phyloP scores from a whole-genome alignment of 345 rosid species.

The Rhodamnia rubescens region DNA sequence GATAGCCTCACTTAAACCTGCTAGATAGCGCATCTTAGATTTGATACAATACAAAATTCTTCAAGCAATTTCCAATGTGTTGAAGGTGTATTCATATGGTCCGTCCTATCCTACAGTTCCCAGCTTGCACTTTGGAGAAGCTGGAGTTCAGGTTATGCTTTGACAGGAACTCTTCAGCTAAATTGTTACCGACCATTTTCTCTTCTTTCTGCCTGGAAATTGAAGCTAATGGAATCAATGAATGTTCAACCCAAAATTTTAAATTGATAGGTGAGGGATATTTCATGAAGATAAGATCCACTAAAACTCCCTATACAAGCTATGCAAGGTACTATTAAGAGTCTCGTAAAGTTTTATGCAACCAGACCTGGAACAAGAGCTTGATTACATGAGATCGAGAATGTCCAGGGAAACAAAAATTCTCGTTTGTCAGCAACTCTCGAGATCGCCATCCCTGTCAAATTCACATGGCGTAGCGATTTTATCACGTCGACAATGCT shows the following conservation, averaged over 20 bases:
- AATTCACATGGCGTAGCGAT: not conserved
- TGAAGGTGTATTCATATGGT: not conserved
- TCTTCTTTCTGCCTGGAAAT: not conserved
- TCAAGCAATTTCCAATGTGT: not conserved
- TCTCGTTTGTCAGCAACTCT: not conserved
- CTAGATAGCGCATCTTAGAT: not conserved
- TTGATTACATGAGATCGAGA: too few species aligned
- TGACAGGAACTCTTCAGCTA: not conserved
- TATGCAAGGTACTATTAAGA: not conserved
- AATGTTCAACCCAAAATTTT: not conserved
- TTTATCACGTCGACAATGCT: not conserved
- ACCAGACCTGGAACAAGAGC: too few species aligned
- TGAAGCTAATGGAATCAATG: too few species aligned
- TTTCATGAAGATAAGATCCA: not conserved
- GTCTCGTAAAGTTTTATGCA: too few species aligned
- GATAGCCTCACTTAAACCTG: not conserved
- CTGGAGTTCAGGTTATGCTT: not conserved
- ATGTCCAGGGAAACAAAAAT: too few species aligned
- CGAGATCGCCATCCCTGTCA: not conserved
- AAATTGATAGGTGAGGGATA: not conserved
- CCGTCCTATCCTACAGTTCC: not conserved
- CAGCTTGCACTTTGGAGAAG: not conserved
- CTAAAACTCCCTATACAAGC: not conserved
- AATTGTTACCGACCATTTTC: not conserved
- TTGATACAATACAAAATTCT: not conserved